phyloP scores from a whole-genome alignment of 2,329 filamentous ascomycete genomes.

The Fusarium domesticum region DNA sequence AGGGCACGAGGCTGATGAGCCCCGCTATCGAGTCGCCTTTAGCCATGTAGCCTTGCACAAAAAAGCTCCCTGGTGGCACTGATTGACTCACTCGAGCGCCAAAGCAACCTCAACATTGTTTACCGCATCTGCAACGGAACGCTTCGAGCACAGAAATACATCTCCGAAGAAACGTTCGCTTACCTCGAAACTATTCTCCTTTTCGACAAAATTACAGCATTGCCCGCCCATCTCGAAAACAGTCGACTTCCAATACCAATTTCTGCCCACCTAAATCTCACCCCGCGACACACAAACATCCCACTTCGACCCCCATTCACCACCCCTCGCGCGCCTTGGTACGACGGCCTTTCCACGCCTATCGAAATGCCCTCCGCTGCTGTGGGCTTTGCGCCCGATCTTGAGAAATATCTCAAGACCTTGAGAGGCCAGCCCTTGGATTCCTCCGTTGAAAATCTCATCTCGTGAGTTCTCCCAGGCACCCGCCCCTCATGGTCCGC shows the following conservation, averaged over 20 bases:
- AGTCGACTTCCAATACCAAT: background rate
- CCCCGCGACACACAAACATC: slow-evolving; percentile 10
- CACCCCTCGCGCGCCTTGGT: slow-evolving; percentile 8
- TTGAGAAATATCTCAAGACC: slow-evolving; percentile 75
- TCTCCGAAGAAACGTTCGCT: background rate
- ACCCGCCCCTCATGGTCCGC: slow-evolving; percentile 1
- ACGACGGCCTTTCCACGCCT: slow-evolving; percentile 6
- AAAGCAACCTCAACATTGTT: slow-evolving; percentile 10
- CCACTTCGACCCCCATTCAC: slow-evolving; percentile 12
- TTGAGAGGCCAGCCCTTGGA: slow-evolving; percentile 75
- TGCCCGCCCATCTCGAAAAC: background rate
- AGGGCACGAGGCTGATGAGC: slow-evolving; percentile 19
- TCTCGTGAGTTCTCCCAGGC: slow-evolving; percentile 59
- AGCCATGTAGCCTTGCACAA: slow-evolving; percentile 26
- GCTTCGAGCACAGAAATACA: background rate
- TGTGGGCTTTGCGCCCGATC: slow-evolving; percentile 59
- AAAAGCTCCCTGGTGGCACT: slow-evolving; percentile 21
- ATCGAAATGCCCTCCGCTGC: slow-evolving; percentile 36
- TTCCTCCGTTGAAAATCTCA: slow-evolving; percentile 76
- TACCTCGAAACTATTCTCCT: no score
- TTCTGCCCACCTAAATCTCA: background rate
- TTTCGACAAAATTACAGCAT: no score
- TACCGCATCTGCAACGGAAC: slow-evolving; percentile 3
- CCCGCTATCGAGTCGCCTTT: slow-evolving; percentile 15
- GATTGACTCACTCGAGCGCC: slow-evolving; percentile 26